Evolutionary conservation across 805 yeast species (phyloP).

Genomic region (Blastobotrys chiropterorum): DNA sequence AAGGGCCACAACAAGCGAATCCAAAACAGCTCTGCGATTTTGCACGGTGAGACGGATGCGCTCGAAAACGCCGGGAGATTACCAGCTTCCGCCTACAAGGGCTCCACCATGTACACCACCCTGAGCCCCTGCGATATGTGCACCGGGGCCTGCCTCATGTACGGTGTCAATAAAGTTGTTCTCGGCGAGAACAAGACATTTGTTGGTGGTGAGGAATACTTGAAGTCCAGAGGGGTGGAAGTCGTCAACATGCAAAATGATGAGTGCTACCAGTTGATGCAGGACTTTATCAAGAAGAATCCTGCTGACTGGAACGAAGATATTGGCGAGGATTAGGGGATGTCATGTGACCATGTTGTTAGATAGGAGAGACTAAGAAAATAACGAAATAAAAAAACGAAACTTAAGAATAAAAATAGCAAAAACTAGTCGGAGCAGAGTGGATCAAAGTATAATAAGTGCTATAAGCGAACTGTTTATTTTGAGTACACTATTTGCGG

Average conservation of each 20-base stretch:
- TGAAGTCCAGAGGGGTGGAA: conserved; percentile 56
- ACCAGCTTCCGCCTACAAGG: conserved; percentile 68
- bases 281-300: conserved; percentile 58
- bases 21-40: conserved; percentile 74
- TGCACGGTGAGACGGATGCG: conserved; percentile 90
- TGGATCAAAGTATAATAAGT: too few relatives aligned
- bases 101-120: conserved; percentile 88
- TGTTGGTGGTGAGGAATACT: conserved; percentile 74
- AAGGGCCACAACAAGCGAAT: conserved; percentile 87
- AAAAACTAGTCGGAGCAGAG: too few relatives aligned
- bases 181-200: conserved; percentile 84
- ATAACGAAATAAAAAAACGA: too few relatives aligned
- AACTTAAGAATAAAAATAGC: too few relatives aligned
- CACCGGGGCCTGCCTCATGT: conserved; percentile 84
- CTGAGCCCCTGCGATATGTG: conserved; percentile 95
- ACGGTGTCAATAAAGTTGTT: conserved; percentile 82
- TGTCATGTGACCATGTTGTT: not conserved
- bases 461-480: too few relatives aligned
- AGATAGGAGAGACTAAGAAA: not conserved
- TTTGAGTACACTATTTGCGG: too few relatives aligned
- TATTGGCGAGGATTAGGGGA: conserved; percentile 24
- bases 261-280: conserved; percentile 55
- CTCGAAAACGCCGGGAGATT: conserved; percentile 88
- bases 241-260: conserved; percentile 30
- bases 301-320: conserved; percentile 37